A percentile compares a stretch with the other conserved stretches of the same genome.
phyloP scores from a whole-genome alignment of 495 filamentous ascomycete genomes.

The Lophium mytilinum region DNA sequence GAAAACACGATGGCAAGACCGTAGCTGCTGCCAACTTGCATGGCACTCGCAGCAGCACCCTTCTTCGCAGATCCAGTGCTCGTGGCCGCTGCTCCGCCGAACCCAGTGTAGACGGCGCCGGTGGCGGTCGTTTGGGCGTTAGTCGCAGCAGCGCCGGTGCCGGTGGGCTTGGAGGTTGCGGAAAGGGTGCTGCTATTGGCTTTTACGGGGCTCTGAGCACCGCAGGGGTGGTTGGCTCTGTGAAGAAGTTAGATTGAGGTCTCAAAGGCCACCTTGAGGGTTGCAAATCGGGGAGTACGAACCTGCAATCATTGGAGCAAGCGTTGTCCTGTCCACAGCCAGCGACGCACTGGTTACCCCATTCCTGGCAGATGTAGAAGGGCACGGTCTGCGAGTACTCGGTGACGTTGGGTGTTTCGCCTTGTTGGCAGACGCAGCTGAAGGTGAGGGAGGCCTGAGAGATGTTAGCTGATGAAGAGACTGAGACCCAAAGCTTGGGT shows the following conservation, averaged over 20 bases:
- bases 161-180: constrained; percentile 34
- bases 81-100: constrained; percentile 38
- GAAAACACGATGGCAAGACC: constrained; percentile 49
- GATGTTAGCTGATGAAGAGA: neutral
- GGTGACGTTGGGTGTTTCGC: constrained; percentile 61
- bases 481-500: neutral
- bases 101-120: constrained; percentile 33
- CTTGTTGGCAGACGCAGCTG: constrained; percentile 67
- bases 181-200: constrained; percentile 42
- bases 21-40: constrained; percentile 51
- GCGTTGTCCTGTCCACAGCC: constrained; percentile 49
- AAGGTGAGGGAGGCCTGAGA: constrained; percentile 57
- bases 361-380: constrained; percentile 71
- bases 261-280: neutral
- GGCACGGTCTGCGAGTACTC: constrained; percentile 82
- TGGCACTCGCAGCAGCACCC: constrained; percentile 37
- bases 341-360: constrained; percentile 60
- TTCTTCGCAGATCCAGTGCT: constrained; percentile 29
- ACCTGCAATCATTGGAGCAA: constrained; percentile 58
- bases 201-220: constrained; percentile 59
- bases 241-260: neutral
- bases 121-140: constrained; percentile 24
- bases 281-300: neutral
- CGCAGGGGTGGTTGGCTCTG: constrained; percentile 62
- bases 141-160: constrained; percentile 26